phyloP scores from a whole-genome alignment of 345 rosid species.

The rapeseed (Brassica napus) region DNA sequence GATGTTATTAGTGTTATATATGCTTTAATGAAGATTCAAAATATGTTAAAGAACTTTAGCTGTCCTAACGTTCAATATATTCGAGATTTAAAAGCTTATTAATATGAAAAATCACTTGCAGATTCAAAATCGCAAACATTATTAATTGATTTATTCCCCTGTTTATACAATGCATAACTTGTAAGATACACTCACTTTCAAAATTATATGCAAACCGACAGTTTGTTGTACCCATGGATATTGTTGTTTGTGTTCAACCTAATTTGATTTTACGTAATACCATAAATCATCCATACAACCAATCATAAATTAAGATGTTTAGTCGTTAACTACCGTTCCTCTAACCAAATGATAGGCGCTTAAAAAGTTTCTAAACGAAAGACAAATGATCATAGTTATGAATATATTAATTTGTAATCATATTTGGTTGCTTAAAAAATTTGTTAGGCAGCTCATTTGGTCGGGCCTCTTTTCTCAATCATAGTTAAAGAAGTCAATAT shows the following conservation, averaged over 20 bases:
- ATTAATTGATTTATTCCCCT: neutral
- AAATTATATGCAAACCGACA: neutral
- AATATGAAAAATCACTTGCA: neutral
- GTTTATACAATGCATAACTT: neutral
- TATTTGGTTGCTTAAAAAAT: neutral
- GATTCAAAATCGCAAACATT: neutral
- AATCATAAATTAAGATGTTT: neutral
- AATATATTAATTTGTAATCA: neutral
- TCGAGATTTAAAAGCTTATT: neutral
- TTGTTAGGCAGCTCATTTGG: neutral
- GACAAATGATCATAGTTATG: neutral
- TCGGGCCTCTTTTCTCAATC: neutral
- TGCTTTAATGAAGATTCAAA: constrained; percentile 11
- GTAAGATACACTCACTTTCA: neutral
- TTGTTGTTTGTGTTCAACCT: neutral
- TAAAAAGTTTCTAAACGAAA: neutral
- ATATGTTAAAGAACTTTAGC: neutral
- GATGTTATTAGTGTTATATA: constrained; percentile 19
- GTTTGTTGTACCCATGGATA: too few relatives aligned
- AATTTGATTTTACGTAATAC: neutral
- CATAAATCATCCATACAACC: neutral
- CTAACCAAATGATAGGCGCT: neutral
- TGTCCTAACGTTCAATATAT: neutral
- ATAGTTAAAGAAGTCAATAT: neutral
- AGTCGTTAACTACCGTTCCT: neutral